These are phyloP conservation scores for Solanum habrochaites DNA, from an alignment of 257 asterid genomes.

Conservation along the genomic window DNA sequence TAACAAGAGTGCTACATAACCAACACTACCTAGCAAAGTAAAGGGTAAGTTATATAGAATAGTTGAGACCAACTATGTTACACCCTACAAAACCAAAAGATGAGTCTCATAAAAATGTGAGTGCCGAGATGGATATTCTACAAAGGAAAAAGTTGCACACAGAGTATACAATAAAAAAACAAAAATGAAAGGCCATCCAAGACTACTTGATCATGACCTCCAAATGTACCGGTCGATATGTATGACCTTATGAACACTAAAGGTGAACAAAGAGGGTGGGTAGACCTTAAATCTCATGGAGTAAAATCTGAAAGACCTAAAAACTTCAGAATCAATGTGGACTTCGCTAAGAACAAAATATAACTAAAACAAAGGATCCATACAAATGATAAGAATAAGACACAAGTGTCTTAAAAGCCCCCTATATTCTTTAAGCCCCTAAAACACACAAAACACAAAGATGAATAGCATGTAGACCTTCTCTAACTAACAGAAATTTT, in stretches of 20 bases:
- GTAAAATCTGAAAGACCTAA: neutral
- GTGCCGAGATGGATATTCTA: neutral
- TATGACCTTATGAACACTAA: neutral
- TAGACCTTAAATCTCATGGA: neutral
- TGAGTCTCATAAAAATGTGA: neutral
- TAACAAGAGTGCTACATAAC: neutral
- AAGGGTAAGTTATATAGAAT: neutral
- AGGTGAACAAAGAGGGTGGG: neutral
- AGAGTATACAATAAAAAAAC: neutral
- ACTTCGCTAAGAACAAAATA: neutral
- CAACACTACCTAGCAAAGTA: neutral
- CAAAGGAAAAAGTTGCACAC: neutral
- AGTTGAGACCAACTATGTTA: neutral
- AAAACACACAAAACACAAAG: neutral
- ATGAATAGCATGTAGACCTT: neutral
- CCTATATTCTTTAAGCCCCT: neutral
- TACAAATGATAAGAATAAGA: neutral
- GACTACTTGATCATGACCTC: neutral
- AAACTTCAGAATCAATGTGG: neutral
- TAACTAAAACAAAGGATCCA: neutral
- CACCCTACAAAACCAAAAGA: neutral
- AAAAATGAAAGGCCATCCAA: neutral
- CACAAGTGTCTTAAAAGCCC: neutral
- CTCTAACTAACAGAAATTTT: neutral
- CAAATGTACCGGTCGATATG: neutral